Evolutionary conservation across 371 early-diverging fungal species (phyloP).

Genomic region (Mortierella sp.): DNA sequence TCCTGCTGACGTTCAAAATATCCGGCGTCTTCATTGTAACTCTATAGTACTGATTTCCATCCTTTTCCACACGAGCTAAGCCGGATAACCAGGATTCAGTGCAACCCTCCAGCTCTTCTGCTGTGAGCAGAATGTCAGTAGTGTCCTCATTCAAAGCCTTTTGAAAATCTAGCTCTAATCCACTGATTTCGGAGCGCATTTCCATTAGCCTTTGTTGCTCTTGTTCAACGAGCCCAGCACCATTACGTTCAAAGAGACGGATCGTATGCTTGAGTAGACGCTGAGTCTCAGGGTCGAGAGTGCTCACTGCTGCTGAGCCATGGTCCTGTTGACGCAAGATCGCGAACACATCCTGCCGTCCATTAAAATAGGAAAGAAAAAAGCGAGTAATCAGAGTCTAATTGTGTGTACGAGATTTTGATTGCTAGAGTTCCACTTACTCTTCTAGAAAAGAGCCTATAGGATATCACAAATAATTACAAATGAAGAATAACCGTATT

Average conservation of each 20-base stretch:
- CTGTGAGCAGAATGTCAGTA: constrained; percentile 36
- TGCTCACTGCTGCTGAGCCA: not conserved
- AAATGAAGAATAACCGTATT: not conserved
- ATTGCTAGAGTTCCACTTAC: constrained; percentile 5
- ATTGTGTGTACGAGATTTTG: not conserved
- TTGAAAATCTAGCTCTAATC: constrained; percentile 50
- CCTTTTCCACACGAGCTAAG: constrained; percentile 18
- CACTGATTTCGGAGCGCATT: constrained; percentile 37
- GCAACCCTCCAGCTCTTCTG: constrained; percentile 45
- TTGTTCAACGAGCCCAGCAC: constrained; percentile 26
- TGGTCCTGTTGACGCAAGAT: constrained; percentile 28
- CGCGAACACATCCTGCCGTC: constrained; percentile 33
- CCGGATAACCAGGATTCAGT: constrained; percentile 43
- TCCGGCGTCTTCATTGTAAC: constrained; percentile 56
- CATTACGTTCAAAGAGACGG: constrained; percentile 44
- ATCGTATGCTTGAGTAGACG: constrained; percentile 47
- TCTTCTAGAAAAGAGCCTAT: constrained; percentile 33
- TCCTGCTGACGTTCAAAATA: constrained; percentile 45
- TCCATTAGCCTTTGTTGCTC: constrained; percentile 30
- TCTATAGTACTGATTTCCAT: constrained; percentile 9
- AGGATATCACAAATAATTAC: not conserved
- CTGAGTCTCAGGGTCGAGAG: constrained; percentile 17
- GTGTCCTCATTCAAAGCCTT: constrained; percentile 49
- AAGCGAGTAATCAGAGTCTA: not conserved
- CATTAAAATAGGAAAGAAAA: not conserved